Evolutionary conservation across 805 yeast species (phyloP).

Genomic region (Metschnikowia gelsemii): DNA sequence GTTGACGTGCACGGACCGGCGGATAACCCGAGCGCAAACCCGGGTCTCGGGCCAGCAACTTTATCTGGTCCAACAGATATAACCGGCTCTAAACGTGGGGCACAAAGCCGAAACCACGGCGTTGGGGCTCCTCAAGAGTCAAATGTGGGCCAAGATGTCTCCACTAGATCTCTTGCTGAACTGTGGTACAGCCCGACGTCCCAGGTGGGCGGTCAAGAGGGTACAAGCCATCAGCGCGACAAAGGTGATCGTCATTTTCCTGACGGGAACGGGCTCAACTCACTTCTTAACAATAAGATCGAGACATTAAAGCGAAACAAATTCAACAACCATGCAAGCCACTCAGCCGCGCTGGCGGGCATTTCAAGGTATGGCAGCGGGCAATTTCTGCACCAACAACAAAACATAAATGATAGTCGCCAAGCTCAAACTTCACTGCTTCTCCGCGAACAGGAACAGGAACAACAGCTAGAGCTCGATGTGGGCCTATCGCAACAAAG

Average conservation of each 20-base stretch:
- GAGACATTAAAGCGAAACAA: constrained; percentile 15
- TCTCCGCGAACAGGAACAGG: background rate
- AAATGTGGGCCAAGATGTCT: background rate
- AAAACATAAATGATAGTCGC: background rate
- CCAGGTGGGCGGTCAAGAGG: too few species aligned
- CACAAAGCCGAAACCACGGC: too few species aligned
- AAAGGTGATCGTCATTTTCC: background rate
- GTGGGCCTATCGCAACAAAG: background rate
- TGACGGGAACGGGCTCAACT: constrained; percentile 10
- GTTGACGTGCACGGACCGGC: background rate
- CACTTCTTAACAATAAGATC: constrained; percentile 16
- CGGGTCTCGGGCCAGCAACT: too few species aligned
- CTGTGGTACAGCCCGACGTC: too few species aligned
- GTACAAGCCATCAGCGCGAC: background rate
- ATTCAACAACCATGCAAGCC: constrained; percentile 7
- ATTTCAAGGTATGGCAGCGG: background rate
- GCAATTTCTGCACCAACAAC: background rate
- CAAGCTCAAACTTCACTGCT: background rate
- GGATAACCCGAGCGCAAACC: background rate
- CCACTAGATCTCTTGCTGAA: background rate
- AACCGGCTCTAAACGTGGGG: too few species aligned
- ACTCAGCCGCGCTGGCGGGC: background rate
- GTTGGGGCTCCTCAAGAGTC: background rate
- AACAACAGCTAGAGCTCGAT: background rate
- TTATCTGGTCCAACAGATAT: too few species aligned